Evolutionary conservation across 805 yeast species (phyloP).

Genomic region (Saccharomyces paradoxus): DNA sequence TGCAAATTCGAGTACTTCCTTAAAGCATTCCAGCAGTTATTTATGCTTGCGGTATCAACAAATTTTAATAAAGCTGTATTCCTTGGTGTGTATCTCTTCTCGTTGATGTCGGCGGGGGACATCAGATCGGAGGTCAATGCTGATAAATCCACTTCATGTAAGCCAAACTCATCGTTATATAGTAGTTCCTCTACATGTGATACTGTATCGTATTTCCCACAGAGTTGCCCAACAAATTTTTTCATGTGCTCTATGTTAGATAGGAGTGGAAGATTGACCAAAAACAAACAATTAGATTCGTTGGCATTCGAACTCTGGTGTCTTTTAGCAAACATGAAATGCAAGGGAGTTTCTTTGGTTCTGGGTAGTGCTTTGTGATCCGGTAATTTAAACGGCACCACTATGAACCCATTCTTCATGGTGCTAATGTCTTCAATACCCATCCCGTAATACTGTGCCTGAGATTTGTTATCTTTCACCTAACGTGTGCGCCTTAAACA

Average conservation of each 20-base stretch:
- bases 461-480: neutral
- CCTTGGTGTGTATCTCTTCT: conserved; percentile 48
- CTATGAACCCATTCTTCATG: conserved; percentile 32
- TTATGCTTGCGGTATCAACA: conserved; percentile 57
- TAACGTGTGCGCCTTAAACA: neutral
- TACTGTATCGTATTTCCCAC: conserved; percentile 38
- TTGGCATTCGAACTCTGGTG: conserved; percentile 42
- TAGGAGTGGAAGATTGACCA: conserved; percentile 66
- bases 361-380: conserved; percentile 9
- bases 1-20: conserved; percentile 35
- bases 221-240: conserved; percentile 47
- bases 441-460: neutral
- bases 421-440: neutral
- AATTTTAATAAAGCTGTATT: conserved; percentile 68
- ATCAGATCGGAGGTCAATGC: conserved; percentile 51
- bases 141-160: conserved; percentile 44
- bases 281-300: conserved; percentile 52
- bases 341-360: conserved; percentile 26
- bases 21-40: conserved; percentile 49
- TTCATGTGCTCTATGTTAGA: conserved; percentile 47
- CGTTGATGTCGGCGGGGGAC: conserved; percentile 27
- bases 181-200: conserved; percentile 50
- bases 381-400: conserved; percentile 28
- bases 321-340: conserved; percentile 59
- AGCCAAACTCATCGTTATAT: conserved; percentile 36